Evolutionary conservation across 768 basidiomycete genomes (phyloP), one percentile per base, ranked within the genome.

Genomic region (Boletellus ananiceps): DNA sequence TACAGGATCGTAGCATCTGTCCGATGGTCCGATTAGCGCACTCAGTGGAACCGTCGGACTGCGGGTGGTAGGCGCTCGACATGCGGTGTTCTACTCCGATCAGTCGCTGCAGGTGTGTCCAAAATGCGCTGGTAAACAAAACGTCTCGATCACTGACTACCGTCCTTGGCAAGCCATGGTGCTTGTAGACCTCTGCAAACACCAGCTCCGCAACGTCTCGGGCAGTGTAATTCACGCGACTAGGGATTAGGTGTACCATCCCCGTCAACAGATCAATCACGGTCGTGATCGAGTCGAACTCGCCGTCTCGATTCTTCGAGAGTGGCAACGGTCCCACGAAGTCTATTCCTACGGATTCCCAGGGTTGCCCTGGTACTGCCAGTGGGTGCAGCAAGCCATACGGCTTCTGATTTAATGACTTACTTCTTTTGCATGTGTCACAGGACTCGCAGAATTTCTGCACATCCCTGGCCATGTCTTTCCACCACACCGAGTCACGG

Each of bases 401-500:
- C 0, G 59, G 66, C 16, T 57, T 55, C 23, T 69, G 65, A 6
- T 64, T 39, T 51, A 56, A 13, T 27, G 59, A 49, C 49, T 63
- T 65, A 5, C 52, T 51, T 1, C 55, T 58, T 32, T 50, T 8
- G 63, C 43, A 16, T 54, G 64, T 14, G 60, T 57, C 0, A 56
- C 59, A 54, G 56, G 41, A 29, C 0, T 16, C 31, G 39, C 71
- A 73, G 38, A 39, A 74, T 0, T 50, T 46, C 9, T 59, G 46
- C 0, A 66, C 51, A 25, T 75, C 70, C 0, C 29, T 5, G 0
- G 54, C 60, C 46, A 75, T 68, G 0, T 58, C 47, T n/a, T 67
- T 67, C 74, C 74, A 74, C 72, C 73, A 75, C 0, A 73, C 62
- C 12, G 70, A 48, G 15, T 71, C 63, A 3, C 61, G 40, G 0